Evolutionary conservation across 2,329 filamentous ascomycete species (phyloP), one percentile per base, ranked within the genome.

Genomic region (Monosporascus sp.): DNA sequence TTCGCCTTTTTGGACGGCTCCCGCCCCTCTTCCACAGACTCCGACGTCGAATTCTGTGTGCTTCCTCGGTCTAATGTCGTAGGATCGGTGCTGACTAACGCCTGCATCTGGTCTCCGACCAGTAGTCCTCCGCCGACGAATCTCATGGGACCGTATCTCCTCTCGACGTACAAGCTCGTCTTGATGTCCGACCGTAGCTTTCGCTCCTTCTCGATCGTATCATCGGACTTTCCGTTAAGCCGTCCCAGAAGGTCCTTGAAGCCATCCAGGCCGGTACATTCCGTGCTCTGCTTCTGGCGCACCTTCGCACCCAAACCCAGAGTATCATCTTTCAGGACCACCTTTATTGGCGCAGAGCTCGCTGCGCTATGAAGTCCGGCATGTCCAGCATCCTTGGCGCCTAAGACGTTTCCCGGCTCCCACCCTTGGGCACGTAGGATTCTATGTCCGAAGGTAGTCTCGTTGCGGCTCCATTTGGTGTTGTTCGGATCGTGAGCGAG

Each of bases 401-500:
- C 94, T 22, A 99, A 82, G 50, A 83, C 89, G 59, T 87, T 80
- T 37, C 94, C 94, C 0, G 92, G 90, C 56, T 86, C 81, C 94
- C 94, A 99, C 59, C 94, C 94, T 65, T 97, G 91, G 17, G 87
- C 79, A 48, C 86, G 83, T 65, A 99, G 84, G 61, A 97, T 93
- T 66, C 85, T 89, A 70, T 96, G 92, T 61, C 94, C 94, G 69
- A 94, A 97, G 51, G 84, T 86, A 52, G 81, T 81, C 59, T 87
- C 89, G 68, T 92, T 87, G 64, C 87, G 85, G 52, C 87, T 85
- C 94, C 94, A 99, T 79, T 83, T 84, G 47, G 90, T 96, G 71
- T 97, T 99, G 74, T 97, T 97, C 7, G 94, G 94, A 72, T 99
- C 94, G 68, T 88, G 81, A 60, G 87, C 88, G 66, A 97, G 85